These are phyloP conservation scores for Colletotrichum tamarilloi DNA, from an alignment of 2,329 filamentous ascomycete species.

Conservation along the genomic window DNA sequence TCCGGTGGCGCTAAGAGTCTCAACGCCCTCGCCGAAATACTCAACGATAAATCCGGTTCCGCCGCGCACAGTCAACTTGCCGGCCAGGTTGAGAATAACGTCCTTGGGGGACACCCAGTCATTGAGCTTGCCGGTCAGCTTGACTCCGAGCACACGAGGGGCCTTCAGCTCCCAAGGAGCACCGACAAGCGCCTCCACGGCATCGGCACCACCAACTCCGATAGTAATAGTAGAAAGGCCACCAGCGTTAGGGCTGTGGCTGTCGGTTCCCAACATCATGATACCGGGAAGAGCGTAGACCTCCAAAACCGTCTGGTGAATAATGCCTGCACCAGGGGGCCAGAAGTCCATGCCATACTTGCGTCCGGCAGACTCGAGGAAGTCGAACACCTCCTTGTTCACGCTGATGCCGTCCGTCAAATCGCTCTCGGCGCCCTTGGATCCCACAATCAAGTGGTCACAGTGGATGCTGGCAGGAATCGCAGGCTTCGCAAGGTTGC, in stretches of 20 bases:
- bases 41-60: slow-evolving; percentile 96
- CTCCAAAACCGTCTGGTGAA: slow-evolving; percentile 97
- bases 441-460: slow-evolving; percentile 98
- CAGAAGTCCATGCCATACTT: slow-evolving; percentile 96
- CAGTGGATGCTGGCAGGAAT: slow-evolving; percentile 98
- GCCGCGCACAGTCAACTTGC: slow-evolving; percentile 89
- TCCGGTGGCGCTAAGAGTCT: slow-evolving; percentile 89
- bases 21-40: slow-evolving; percentile 90
- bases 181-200: slow-evolving; percentile 95
- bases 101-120: slow-evolving; percentile 97
- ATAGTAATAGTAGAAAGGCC: slow-evolving; percentile 94
- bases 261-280: slow-evolving; percentile 99
- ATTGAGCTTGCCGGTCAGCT: slow-evolving; percentile 83
- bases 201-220: slow-evolving; percentile 96
- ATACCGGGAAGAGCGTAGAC: slow-evolving; percentile 97
- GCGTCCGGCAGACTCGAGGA: slow-evolving; percentile 90
- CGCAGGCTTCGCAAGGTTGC: slow-evolving; percentile 86
- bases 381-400: slow-evolving; percentile 98
- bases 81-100: slow-evolving; percentile 90
- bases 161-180: slow-evolving; percentile 98
- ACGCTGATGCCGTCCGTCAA: slow-evolving; percentile 85
- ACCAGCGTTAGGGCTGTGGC: slow-evolving; percentile 97
- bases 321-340: slow-evolving; percentile 93
- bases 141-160: slow-evolving; percentile 88
- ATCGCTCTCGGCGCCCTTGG: slow-evolving; percentile 89